Evolutionary conservation across 2,329 filamentous ascomycete genomes (phyloP).

Genomic region (Diaporthe ampelina): DNA sequence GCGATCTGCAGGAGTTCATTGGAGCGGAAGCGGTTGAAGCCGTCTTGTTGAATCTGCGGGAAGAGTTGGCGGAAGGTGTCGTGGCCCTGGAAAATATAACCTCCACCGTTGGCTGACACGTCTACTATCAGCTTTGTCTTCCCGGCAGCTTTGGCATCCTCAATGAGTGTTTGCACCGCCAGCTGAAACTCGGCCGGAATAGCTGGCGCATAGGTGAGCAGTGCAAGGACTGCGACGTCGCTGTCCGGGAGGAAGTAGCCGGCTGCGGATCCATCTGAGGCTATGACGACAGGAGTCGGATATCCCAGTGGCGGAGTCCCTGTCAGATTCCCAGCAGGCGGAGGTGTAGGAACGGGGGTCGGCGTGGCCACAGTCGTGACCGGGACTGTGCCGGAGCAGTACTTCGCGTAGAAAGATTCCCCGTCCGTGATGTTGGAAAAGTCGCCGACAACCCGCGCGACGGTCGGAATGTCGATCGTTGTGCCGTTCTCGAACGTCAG

Average conservation of each 20-base stretch:
- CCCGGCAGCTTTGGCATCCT: constrained; percentile 56
- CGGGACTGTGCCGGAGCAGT: constrained; percentile 42
- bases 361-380: constrained; percentile 37
- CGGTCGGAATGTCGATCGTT: constrained; percentile 49
- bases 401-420: constrained; percentile 48
- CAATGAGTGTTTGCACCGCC: constrained; percentile 51
- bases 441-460: constrained; percentile 52
- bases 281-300: constrained; percentile 49
- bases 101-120: constrained; percentile 68
- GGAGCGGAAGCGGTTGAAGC: constrained; percentile 51
- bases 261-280: constrained; percentile 49
- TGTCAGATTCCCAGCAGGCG: constrained; percentile 37
- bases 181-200: constrained; percentile 50
- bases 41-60: constrained; percentile 60
- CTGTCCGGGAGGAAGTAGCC: constrained; percentile 52
- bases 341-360: constrained; percentile 30
- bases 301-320: constrained; percentile 44
- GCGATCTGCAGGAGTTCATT: constrained; percentile 28
- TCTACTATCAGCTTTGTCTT: constrained; percentile 71
- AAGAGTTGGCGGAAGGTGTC: constrained; percentile 70
- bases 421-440: constrained; percentile 52
- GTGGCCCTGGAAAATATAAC: constrained; percentile 67
- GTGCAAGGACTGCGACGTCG: constrained; percentile 50
- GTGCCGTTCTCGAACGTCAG: constrained; percentile 58
- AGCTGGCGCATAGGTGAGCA: constrained; percentile 49